Base-by-base conservation (phyloP, 495 filamentous ascomycete species). In the Penicillium diatomitis region DNA sequence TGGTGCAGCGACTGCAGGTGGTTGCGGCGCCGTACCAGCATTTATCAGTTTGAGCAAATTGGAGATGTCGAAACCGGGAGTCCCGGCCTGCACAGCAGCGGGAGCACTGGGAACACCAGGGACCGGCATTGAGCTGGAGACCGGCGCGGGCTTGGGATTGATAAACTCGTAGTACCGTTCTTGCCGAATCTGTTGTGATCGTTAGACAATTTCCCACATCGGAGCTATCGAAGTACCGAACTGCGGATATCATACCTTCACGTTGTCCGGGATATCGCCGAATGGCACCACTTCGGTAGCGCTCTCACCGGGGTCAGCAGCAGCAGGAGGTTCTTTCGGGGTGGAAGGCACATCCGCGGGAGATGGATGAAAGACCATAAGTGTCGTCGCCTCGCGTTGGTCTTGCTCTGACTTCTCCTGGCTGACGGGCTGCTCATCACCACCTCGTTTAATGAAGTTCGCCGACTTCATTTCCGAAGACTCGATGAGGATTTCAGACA, bases 331-430 rank as follows among this genome's bases (percentile, higher is more conserved):
- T 45, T 94, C 90, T 47, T 83, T 80, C 2, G 90, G 85, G 0
- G 83, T 80, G 1, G 80, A 69, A 4, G 90, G 90, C 50, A 94
- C 84, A 56, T 95, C 89, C 5, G 77, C 76, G 33, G 69, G 64
- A 45, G 81, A 81, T 2, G 84, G 78, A 57, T 95, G 92, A 50
- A 89, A 79, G 4, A 84, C 86, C 81, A 94, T 88, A 32, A 95
- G 76, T 28, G 86, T 89, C n/a, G 73, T 82, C 20, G 73, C 70
- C 64, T 95, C 90, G 6, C 86, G 80, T 44, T 82, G 75, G 31
- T 84, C 75, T 60, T 88, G 88, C 4, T 73, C 70, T 36, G 76
- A 71, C 48, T 82, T 82, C 59, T 94, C 83, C 0, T 78, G 69
- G 6, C 84, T 90, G 0, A 68, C 62, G 6, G 86, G 74, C 4